Evolutionary conservation across 345 rosid species (phyloP).

Genomic region (Gossypium arboreum): DNA sequence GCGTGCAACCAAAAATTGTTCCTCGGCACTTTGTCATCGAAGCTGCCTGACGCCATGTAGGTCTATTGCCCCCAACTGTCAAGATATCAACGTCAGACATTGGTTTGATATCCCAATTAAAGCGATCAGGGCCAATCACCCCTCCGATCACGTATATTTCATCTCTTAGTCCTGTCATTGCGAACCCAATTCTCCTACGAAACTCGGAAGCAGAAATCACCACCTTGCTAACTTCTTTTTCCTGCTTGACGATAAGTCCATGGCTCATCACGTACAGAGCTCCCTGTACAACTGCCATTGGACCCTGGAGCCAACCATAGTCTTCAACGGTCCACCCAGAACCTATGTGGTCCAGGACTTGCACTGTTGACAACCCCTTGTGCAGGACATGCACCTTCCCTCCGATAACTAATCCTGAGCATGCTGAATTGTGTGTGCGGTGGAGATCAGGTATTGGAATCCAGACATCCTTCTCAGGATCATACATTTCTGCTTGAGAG

Average conservation of each 20-base stretch:
- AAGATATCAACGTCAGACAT: conserved; percentile 68
- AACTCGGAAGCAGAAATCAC: conserved; percentile 79
- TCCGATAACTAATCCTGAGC: conserved; percentile 66
- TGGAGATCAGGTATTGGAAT: conserved; percentile 76
- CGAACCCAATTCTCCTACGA: conserved; percentile 77
- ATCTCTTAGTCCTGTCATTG: conserved; percentile 66
- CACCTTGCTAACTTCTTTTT: conserved; percentile 44
- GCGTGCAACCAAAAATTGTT: conserved; percentile 74
- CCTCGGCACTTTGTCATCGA: conserved; percentile 84
- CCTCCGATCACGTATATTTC: conserved; percentile 85
- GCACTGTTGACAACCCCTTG: conserved; percentile 83
- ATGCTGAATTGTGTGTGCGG: conserved; percentile 85
- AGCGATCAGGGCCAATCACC: conserved; percentile 81
- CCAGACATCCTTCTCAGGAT: conserved; percentile 79
- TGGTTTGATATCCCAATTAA: conserved; percentile 75
- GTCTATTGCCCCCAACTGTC: conserved; percentile 60
- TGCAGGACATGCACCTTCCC: conserved; percentile 82
- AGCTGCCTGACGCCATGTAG: conserved; percentile 70
- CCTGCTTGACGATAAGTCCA: conserved; percentile 59
- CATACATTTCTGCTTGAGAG: conserved; percentile 89
- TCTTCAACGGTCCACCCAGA: conserved; percentile 75
- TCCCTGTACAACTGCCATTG: conserved; percentile 74
- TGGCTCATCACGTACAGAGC: conserved; percentile 69
- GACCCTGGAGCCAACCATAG: conserved; percentile 82
- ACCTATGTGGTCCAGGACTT: conserved; percentile 58